Percentiles rank a stretch among this genome's conserved stretches.
These are phyloP conservation scores for Pistacia atlantica DNA, from an alignment of 345 rosid genomes.

Conservation along the genomic window DNA sequence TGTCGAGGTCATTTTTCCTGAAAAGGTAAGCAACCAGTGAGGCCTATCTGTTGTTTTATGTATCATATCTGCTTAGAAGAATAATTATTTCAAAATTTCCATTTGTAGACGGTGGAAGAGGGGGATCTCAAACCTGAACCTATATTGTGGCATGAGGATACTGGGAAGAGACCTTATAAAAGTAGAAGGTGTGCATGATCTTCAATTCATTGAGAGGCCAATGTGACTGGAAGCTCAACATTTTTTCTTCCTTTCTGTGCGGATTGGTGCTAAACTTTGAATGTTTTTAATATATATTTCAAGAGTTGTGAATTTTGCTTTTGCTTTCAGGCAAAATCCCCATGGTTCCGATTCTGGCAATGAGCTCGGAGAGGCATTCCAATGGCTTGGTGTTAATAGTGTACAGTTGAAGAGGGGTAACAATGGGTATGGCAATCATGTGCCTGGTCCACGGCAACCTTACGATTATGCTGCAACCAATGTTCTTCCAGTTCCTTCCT, in stretches of 20 bases:
- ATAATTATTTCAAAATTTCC: too few relatives aligned
- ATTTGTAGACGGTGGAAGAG: conserved; percentile 51
- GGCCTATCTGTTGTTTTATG: background rate
- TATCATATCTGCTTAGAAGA: too few relatives aligned
- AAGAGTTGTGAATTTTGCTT: conserved; percentile 9
- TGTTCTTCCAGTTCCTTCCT: conserved; percentile 30
- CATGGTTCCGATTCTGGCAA: conserved; percentile 55
- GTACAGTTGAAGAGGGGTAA: conserved; percentile 43
- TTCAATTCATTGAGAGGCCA: background rate
- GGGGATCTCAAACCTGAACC: conserved; percentile 65
- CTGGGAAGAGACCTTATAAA: conserved; percentile 54
- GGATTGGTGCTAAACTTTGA: too few relatives aligned
- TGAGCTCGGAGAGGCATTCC: conserved; percentile 75
- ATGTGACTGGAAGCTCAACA: background rate
- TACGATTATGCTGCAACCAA: conserved; percentile 25
- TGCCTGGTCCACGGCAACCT: conserved; percentile 33
- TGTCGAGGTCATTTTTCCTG: conserved; percentile 65
- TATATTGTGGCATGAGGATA: conserved; percentile 84
- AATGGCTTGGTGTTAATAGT: conserved; percentile 63
- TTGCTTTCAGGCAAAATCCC: conserved; percentile 60
- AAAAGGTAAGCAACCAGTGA: conserved; percentile 50
- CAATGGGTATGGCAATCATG: conserved; percentile 30
- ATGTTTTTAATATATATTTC: background rate
- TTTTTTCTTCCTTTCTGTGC: background rate
- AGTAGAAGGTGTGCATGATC: conserved; percentile 35